A percentile compares a stretch with the other conserved stretches of the same genome.
Evolutionary conservation across 257 asterid genomes (phyloP).

Genomic region (Avicennia marina): DNA sequence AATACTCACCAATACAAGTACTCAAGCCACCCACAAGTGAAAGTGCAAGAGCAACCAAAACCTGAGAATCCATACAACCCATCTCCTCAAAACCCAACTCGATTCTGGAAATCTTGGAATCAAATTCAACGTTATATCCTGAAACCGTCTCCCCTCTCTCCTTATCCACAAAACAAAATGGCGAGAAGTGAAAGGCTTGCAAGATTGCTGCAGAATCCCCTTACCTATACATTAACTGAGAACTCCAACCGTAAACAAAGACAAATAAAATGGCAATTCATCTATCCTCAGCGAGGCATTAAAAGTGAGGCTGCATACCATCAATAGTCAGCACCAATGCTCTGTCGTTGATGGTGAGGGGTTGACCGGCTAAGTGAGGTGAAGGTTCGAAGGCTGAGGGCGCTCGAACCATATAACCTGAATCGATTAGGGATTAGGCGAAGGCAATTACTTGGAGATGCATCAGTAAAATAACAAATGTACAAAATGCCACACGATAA

Average conservation of each 20-base stretch:
- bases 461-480: no score
- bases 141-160: neutral
- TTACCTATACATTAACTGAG: constrained; percentile 8
- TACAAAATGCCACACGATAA: no score
- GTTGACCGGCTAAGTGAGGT: no score
- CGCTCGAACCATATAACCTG: no score
- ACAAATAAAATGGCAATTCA: neutral
- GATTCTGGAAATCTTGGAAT: neutral
- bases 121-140: no score
- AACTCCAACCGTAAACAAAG: neutral
- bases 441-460: no score
- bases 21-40: constrained; percentile 88
- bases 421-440: no score
- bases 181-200: constrained; percentile 1
- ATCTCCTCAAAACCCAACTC: constrained; percentile 22
- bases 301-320: neutral
- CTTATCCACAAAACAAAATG: neutral
- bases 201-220: neutral
- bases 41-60: constrained; percentile 82
- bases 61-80: constrained; percentile 81
- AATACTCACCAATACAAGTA: constrained; percentile 71
- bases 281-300: constrained; percentile 8
- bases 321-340: no score
- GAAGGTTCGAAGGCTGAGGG: no score
- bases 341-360: no score